phyloP scores from a whole-genome alignment of 2,329 filamentous ascomycete genomes.

The Fusarium acutatum region DNA sequence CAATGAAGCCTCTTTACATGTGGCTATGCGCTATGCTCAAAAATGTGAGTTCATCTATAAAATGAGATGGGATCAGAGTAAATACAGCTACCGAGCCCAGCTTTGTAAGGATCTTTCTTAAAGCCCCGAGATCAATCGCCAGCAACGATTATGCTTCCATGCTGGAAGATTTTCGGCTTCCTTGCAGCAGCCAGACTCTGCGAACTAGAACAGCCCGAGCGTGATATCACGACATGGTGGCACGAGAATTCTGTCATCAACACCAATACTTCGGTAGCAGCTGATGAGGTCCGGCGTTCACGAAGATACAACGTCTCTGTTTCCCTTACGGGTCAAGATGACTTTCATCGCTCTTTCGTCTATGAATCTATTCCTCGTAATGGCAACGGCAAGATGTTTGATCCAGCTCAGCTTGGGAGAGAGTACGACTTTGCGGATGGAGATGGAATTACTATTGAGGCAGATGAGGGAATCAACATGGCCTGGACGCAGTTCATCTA shows the following conservation, averaged over 20 bases:
- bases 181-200: not conserved
- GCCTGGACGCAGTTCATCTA: not conserved
- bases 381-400: not conserved
- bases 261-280: not conserved
- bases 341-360: not conserved
- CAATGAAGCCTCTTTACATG: not conserved
- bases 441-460: not conserved
- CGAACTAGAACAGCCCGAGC: rapidly evolving
- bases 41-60: not conserved
- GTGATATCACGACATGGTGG: not conserved
- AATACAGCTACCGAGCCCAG: not conserved
- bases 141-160: rapidly evolving
- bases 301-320: not conserved
- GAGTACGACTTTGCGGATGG: not conserved
- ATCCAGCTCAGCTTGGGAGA: not conserved
- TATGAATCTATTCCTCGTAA: not conserved
- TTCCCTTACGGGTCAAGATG: not conserved
- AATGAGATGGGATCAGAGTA: rapidly evolving
- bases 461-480: not conserved
- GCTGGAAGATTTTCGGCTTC: not conserved
- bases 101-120: rapidly evolving
- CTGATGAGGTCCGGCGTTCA: not conserved
- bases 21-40: not conserved
- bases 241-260: not conserved
- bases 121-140: rapidly evolving